Conservation (phyloP, 768 basidiomycete species). For the Calocybe gangraenosa region DNA sequence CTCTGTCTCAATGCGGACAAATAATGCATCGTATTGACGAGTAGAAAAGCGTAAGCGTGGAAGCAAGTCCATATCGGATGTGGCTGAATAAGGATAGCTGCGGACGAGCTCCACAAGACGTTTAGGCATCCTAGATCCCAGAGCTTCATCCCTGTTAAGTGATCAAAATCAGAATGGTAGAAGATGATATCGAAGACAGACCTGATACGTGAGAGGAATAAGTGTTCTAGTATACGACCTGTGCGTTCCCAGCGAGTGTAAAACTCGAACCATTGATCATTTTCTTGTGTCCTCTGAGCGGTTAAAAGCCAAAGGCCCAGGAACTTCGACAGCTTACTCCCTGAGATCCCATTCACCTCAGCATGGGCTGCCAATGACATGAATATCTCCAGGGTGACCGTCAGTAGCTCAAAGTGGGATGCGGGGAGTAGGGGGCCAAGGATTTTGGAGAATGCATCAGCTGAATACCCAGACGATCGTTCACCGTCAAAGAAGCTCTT, state of each 20-base stretch:
- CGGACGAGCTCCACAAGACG: slow-evolving; percentile 69
- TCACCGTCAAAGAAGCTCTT: slow-evolving; percentile 57
- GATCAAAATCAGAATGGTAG: background rate
- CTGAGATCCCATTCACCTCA: slow-evolving; percentile 70
- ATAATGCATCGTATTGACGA: slow-evolving; percentile 56
- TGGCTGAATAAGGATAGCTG: slow-evolving; percentile 56
- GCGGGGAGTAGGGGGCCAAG: slow-evolving; percentile 58
- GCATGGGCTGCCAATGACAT: slow-evolving; percentile 69
- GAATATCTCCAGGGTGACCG: slow-evolving; percentile 54
- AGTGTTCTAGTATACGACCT: slow-evolving; percentile 70
- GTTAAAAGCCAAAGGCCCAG: slow-evolving; percentile 72
- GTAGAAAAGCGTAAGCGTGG: slow-evolving; percentile 69
- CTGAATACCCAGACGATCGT: slow-evolving; percentile 53
- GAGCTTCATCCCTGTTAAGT: slow-evolving; percentile 51
- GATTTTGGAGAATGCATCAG: slow-evolving; percentile 56
- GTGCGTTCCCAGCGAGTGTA: slow-evolving; percentile 73
- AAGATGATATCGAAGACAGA: slow-evolving; percentile 21
- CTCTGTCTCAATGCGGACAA: slow-evolving; percentile 62
- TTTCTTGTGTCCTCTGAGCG: slow-evolving; percentile 38
- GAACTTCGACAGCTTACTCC: slow-evolving; percentile 72
- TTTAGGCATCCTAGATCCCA: slow-evolving; percentile 53
- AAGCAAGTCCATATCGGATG: slow-evolving; percentile 40
- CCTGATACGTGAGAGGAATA: slow-evolving; percentile 74
- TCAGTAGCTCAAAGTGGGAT: slow-evolving; percentile 55
- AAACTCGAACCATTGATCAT: slow-evolving; percentile 60